A percentile compares a stretch with the other conserved stretches of the same genome.
These are phyloP conservation scores for Daldinia caldariorum DNA, from an alignment of 495 filamentous ascomycete genomes.

Conservation along the genomic window DNA sequence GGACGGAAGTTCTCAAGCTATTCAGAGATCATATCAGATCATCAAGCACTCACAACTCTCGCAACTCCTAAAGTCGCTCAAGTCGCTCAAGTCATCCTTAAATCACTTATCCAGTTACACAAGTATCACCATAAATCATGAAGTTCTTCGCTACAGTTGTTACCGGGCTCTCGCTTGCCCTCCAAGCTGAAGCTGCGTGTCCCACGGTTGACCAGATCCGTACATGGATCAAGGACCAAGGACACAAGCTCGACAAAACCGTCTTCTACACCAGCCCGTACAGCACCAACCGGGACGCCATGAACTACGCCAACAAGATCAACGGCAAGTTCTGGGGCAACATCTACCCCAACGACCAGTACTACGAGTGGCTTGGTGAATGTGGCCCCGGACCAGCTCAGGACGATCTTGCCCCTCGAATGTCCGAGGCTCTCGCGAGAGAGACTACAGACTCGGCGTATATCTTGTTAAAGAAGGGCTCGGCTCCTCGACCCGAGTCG, in stretches of 20 bases:
- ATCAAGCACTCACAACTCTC: neutral
- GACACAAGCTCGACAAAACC: neutral
- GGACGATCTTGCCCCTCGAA: neutral
- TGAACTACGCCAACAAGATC: neutral
- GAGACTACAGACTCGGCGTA: neutral
- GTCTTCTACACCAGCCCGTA: neutral
- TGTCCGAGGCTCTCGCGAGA: neutral
- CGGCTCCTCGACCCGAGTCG: neutral
- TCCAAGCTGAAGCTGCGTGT: neutral
- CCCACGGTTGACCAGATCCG: neutral
- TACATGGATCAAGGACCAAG: neutral
- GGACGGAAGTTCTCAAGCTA: neutral
- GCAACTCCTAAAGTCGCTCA: neutral
- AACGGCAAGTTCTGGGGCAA: conserved; percentile 5
- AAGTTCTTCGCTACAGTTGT: neutral
- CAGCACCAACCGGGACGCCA: neutral
- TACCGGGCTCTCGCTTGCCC: neutral
- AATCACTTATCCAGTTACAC: neutral
- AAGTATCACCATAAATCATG: neutral
- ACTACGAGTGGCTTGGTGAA: neutral
- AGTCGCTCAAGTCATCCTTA: neutral
- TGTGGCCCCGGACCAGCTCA: neutral
- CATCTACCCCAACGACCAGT: neutral
- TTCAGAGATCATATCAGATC: neutral
- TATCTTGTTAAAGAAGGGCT: neutral